Percentiles rank a stretch among this genome's conserved stretches.
Conservation (phyloP, 345 rosid genomes). For the Linum tenue region DNA sequence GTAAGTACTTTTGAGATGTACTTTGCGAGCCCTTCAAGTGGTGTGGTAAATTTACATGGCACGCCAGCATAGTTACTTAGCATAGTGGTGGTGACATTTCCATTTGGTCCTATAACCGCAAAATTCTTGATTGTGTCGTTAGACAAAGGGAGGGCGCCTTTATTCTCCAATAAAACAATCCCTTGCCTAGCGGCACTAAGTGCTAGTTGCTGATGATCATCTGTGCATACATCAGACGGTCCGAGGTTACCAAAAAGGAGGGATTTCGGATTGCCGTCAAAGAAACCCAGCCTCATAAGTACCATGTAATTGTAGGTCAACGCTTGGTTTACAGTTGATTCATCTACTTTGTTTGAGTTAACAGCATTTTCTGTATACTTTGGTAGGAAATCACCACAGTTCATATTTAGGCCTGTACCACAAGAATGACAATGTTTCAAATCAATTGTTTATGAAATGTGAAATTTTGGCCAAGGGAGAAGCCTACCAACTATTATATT, state of each 20-base stretch:
- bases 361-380: constrained; percentile 35
- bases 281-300: constrained; percentile 47
- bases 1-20: constrained; percentile 12
- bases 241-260: constrained; percentile 37
- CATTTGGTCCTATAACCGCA: constrained; percentile 41
- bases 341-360: constrained; percentile 24
- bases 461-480: too few relatives aligned
- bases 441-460: too few relatives aligned
- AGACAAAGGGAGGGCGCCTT: constrained; percentile 40
- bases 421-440: not conserved
- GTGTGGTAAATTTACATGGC: constrained; percentile 39
- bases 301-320: constrained; percentile 32
- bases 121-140: constrained; percentile 13
- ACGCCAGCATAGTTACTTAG: constrained; percentile 39
- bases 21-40: constrained; percentile 39
- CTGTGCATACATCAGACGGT: constrained; percentile 36
- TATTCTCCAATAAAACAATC: constrained; percentile 32
- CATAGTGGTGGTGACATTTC: constrained; percentile 35
- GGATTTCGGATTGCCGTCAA: constrained; percentile 36
- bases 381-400: constrained; percentile 34
- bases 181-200: constrained; percentile 46
- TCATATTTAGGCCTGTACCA: constrained; percentile 39
- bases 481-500: not conserved
- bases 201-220: constrained; percentile 30
- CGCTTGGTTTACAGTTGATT: constrained; percentile 34